phyloP scores from a whole-genome alignment of 1,139 yeast species.

The Debaryomyces udenii region DNA sequence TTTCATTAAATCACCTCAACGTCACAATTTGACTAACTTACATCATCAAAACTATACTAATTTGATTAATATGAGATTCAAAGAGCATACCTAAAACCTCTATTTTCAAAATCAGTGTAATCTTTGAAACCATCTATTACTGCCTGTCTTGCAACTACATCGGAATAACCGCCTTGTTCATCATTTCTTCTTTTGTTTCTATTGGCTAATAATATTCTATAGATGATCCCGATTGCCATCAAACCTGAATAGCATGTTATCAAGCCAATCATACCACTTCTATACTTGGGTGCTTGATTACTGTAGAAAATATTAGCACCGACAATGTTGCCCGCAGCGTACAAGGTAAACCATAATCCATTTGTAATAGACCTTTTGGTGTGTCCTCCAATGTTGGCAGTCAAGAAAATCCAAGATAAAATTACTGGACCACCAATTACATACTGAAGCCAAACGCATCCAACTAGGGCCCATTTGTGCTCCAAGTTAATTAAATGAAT shows the following conservation, averaged over 20 bases:
- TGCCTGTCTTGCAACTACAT: constrained; percentile 30
- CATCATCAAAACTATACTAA: too few relatives aligned
- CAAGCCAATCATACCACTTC: constrained; percentile 30
- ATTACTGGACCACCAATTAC: constrained; percentile 37
- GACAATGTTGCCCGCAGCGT: constrained; percentile 33
- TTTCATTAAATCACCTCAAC: too few relatives aligned
- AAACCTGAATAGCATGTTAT: constrained; percentile 29
- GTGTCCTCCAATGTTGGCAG: constrained; percentile 30
- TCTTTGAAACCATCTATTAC: constrained; percentile 37
- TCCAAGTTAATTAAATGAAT: constrained; percentile 22
- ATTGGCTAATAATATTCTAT: constrained; percentile 23
- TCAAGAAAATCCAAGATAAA: constrained; percentile 31
- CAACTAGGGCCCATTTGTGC: constrained; percentile 28
- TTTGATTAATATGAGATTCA: too few relatives aligned
- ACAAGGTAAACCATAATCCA: constrained; percentile 31
- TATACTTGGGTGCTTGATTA: constrained; percentile 32
- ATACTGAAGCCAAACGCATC: constrained; percentile 41
- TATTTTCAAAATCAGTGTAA: constrained; percentile 35
- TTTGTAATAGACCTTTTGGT: constrained; percentile 29
- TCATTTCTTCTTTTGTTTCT: constrained; percentile 28
- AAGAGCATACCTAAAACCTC: constrained; percentile 31
- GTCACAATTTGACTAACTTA: too few relatives aligned
- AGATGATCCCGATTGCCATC: constrained; percentile 26
- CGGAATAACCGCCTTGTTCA: constrained; percentile 28
- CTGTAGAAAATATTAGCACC: constrained; percentile 35